Base-by-base conservation (phyloP, 345 rosid species). In the Aegle marmelos region DNA sequence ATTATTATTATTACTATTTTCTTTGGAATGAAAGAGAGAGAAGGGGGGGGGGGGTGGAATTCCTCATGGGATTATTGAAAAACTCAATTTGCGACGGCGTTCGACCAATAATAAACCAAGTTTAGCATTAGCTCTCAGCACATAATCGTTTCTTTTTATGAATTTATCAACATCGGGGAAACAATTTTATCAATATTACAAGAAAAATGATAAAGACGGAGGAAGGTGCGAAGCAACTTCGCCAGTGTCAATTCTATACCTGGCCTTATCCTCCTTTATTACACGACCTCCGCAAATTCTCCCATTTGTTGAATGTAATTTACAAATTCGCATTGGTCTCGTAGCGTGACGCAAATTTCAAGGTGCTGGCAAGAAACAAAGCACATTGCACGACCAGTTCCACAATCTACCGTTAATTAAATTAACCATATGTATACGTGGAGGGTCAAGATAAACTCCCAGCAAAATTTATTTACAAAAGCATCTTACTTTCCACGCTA, bases 181-280 rank as follows among this genome's bases (percentile, higher is more conserved):
- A 2, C 30, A 1, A 34, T 36, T 63, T 1, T 63, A 16, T 2
- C 17, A 31, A 7, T 6, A 25, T 9, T 25, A 39, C 7, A 36
- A 3, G 3, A 75, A 9, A 25, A 25, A 37, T 41, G 70, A 70
- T 48, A 60, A 61, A 28, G 75, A 53, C 77, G 48, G 16, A 11
- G 66, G 82, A 65, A 75, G 71, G 39, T 71, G 37, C 71, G 0
- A 36, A 50, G 77, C 45, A 79, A 19, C 72, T 79, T 79, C 82
- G 33, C 41, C 9, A 41, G 14, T 39, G 13, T 24, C 33, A 13
- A 14, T 19, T 71, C 17, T n/a, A 1, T 21, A 2, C 6, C 28
- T 70, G 14, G 7, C 66, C 21, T 69, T 16, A 17, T 13, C 50
- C 48, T 9, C 5, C 17, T 72, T 19, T 41, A 68, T 68, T 7